phyloP scores from a whole-genome alignment of 768 basidiomycete species.

The Naganishia vishniacii region DNA sequence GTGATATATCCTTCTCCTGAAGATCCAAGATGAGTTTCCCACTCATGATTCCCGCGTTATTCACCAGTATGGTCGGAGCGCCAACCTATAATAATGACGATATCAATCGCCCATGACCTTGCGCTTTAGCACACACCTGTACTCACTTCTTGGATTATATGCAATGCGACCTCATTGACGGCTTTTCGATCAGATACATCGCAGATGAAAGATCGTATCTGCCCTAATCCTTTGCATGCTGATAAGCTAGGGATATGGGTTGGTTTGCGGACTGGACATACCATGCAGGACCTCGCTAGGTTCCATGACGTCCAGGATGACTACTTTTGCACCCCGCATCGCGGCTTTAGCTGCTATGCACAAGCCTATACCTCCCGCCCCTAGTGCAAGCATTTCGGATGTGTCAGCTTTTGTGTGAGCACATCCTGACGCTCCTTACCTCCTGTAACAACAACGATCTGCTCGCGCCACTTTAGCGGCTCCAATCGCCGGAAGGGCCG shows the following conservation, averaged over 20 bases:
- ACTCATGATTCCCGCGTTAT: conserved; percentile 89
- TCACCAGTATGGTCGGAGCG: conserved; percentile 80
- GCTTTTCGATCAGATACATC: conserved; percentile 85
- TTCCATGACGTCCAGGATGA: conserved; percentile 77
- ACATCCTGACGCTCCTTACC: conserved; percentile 53
- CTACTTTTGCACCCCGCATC: conserved; percentile 70
- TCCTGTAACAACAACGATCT: conserved; percentile 85
- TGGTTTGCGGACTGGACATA: too few relatives aligned
- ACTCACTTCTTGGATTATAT: conserved; percentile 69
- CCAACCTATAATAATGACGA: conserved; percentile 59
- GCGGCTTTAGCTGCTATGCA: conserved; percentile 81
- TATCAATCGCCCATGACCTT: neutral
- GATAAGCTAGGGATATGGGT: too few relatives aligned
- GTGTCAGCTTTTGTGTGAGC: conserved; percentile 8
- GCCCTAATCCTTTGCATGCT: conserved; percentile 56
- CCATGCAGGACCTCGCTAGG: conserved; percentile 58
- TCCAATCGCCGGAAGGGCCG: conserved; percentile 60
- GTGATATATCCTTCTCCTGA: conserved; percentile 65
- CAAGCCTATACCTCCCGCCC: conserved; percentile 82
- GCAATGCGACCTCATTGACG: conserved; percentile 68
- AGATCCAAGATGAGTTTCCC: conserved; percentile 81
- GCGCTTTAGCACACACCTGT: too few relatives aligned
- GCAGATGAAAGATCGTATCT: conserved; percentile 79
- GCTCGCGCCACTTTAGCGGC: conserved; percentile 74
- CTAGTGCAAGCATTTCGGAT: conserved; percentile 50